These are phyloP conservation scores for Juncus inflexus DNA, from an alignment of 176 grass and related monocot genomes.

Conservation along the genomic window DNA sequence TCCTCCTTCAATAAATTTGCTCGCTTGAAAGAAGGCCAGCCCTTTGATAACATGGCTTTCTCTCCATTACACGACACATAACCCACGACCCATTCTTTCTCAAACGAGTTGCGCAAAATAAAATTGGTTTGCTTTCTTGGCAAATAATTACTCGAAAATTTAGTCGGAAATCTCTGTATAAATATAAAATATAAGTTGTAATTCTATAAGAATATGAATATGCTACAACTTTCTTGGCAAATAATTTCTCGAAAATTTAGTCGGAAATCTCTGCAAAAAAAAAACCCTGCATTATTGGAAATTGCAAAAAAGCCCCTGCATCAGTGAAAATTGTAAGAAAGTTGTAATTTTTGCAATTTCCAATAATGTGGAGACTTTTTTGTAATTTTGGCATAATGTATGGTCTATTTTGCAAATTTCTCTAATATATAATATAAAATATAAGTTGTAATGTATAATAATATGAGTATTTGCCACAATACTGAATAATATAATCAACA, in stretches of 20 bases:
- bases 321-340: too few relatives aligned
- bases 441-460: too few relatives aligned
- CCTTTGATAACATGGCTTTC: slow-evolving; percentile 42
- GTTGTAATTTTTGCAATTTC: too few relatives aligned
- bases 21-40: slow-evolving; percentile 59
- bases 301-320: too few relatives aligned
- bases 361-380: too few relatives aligned
- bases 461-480: too few relatives aligned
- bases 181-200: neutral
- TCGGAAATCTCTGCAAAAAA: slow-evolving; percentile 56
- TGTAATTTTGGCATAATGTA: too few relatives aligned
- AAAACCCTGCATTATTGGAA: too few relatives aligned
- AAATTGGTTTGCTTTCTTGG: slow-evolving; percentile 39
- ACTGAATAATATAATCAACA: too few relatives aligned
- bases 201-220: too few relatives aligned
- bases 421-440: too few relatives aligned
- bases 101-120: slow-evolving; percentile 40
- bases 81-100: slow-evolving; percentile 44
- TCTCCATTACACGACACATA: slow-evolving; percentile 41
- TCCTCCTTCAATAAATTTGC: slow-evolving; percentile 69
- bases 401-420: too few relatives aligned
- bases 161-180: slow-evolving; percentile 57
- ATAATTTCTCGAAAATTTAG: slow-evolving; percentile 49
- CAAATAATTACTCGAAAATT: slow-evolving; percentile 56
- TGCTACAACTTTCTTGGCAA: slow-evolving; percentile 27